Evolutionary conservation across 2,329 filamentous ascomycete species (phyloP), one percentile per base, ranked within the genome.

Genomic region (Aureobasidium mangrovei): DNA sequence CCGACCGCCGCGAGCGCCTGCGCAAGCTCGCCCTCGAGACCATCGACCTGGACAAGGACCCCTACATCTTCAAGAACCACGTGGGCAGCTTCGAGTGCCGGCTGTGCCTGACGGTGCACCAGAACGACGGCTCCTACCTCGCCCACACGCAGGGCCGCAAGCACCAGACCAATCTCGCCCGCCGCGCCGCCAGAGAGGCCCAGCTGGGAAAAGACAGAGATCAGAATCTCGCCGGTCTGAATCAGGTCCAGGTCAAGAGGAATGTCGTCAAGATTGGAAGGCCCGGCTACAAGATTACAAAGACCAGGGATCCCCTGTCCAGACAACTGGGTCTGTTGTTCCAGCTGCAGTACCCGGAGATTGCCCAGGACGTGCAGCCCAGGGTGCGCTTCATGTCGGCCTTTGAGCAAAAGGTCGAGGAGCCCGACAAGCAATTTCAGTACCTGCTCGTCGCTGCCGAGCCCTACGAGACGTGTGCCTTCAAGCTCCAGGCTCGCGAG

Each of bases 61-160:
- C 93, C 0, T 98, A 97, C 81, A 96, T 97, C 78, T 98, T 98
- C 84, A 95, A 95, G 72, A 98, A 98, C 77, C 91, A 98, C 72
- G 88, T 97, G 64, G 93, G 93, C 67, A 93, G 86, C 66, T 98
- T 96, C 73, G 93, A 98, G 73, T 98, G 93, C 71, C 88, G 93
- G 31, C 85, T 98, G 39, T 98, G 93, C 67, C 77, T 98, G 28
- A 98, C 93, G 0, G 91, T 97, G 4, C 93, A 98, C 78, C 93
- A 98, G 67, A 98, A 98, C 70, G 93, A 98, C 75, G 93, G 93
- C 59, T 96, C 91, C 45, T 98, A 98, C 73, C 89, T 98, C 61
- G 93, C 93, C 1, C 93, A 98, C 74, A 98, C 93, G 3, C 93
- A 98, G 73, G 93, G 93, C 56, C 89, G 93, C 69, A 98, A 98